Evolutionary conservation across 176 grass and related monocot species (phyloP).

Genomic region (Bonia amplexicaulis): DNA sequence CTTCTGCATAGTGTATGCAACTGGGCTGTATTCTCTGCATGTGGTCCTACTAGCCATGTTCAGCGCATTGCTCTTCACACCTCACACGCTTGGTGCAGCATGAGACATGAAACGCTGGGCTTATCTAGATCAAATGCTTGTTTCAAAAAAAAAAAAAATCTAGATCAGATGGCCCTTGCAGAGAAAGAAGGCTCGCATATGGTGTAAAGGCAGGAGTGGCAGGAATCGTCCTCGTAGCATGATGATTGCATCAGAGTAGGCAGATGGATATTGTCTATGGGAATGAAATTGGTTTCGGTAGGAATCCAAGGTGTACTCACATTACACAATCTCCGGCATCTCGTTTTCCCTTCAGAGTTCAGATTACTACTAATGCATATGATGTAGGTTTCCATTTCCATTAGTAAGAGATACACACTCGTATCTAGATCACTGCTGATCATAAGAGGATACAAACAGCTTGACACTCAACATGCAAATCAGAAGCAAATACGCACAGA

Average conservation of each 20-base stretch:
- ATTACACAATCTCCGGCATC: background rate
- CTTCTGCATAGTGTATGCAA: background rate
- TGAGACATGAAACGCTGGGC: background rate
- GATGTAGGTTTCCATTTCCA: background rate
- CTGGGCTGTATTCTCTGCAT: background rate
- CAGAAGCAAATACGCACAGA: background rate
- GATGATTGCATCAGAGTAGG: background rate
- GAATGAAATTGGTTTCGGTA: background rate
- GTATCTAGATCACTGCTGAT: background rate
- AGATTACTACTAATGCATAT: background rate
- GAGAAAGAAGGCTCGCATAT: background rate
- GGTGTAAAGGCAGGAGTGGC: conserved; percentile 9
- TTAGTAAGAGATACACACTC: background rate
- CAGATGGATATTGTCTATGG: background rate
- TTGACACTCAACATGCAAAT: conserved; percentile 5
- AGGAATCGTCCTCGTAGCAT: background rate
- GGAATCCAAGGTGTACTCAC: background rate
- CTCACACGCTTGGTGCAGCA: background rate
- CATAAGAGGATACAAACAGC: background rate
- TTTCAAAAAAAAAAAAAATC: background rate
- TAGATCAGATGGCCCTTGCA: background rate
- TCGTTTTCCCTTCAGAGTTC: background rate
- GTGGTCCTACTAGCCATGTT: conserved; percentile 19
- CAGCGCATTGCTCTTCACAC: conserved; percentile 2
- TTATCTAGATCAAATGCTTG: conserved; percentile 5